A percentile compares a stretch with the other conserved stretches of the same genome.
Conservation (phyloP, 1,139 yeast genomes). For the Lodderomyces jiufengensis region DNA sequence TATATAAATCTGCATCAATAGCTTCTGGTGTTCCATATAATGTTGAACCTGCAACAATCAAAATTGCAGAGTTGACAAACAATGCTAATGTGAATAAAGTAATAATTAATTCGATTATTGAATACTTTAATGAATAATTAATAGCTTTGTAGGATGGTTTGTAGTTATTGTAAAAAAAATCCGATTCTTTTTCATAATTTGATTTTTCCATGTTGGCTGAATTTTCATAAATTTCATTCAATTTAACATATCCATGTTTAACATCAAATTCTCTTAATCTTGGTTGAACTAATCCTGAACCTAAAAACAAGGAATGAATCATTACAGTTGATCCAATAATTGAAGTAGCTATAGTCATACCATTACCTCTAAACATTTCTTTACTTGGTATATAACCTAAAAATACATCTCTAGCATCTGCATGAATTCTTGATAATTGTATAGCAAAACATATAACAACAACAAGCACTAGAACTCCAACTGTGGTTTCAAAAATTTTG, state of each 20-base stretch:
- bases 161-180: constrained; percentile 41
- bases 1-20: constrained; percentile 67
- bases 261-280: constrained; percentile 64
- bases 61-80: constrained; percentile 74
- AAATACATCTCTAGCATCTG: constrained; percentile 48
- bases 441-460: constrained; percentile 73
- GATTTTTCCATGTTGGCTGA: constrained; percentile 1
- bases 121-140: constrained; percentile 60
- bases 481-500: constrained; percentile 61
- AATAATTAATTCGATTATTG: constrained; percentile 60
- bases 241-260: constrained; percentile 42
- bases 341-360: constrained; percentile 72
- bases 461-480: constrained; percentile 61
- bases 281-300: constrained; percentile 77
- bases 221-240: constrained; percentile 18
- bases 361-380: constrained; percentile 58
- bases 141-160: constrained; percentile 66
- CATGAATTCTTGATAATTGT: constrained; percentile 56
- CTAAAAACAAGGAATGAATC: constrained; percentile 77
- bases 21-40: constrained; percentile 64
- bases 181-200: constrained; percentile 27
- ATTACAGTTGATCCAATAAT: constrained; percentile 79
- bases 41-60: constrained; percentile 73
- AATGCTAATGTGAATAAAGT: constrained; percentile 72
- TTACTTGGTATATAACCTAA: constrained; percentile 70